Conservation (phyloP, 352 stramenopile genomes). For the Globisporangium polare region DNA sequence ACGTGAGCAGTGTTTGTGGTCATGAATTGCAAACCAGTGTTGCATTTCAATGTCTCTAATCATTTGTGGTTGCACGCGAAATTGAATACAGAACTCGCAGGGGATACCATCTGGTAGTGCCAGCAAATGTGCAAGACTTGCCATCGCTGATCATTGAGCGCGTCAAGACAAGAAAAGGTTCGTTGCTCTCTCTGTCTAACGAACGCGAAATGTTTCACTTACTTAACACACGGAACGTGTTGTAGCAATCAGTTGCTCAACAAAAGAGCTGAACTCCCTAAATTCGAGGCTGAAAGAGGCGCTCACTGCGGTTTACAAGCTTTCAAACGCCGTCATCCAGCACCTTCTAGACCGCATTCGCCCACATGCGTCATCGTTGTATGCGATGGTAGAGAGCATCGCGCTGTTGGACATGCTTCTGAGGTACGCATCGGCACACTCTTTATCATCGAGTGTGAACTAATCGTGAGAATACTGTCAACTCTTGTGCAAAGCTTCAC, state of each 20-base stretch:
- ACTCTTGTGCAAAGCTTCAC: conserved; percentile 56
- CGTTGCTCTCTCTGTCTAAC: not conserved
- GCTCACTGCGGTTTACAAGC: conserved; percentile 81
- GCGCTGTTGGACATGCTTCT: conserved; percentile 91
- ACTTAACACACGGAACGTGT: conserved; percentile 8
- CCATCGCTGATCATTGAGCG: conserved; percentile 62
- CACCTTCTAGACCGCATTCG: conserved; percentile 77
- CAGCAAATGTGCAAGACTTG: conserved; percentile 49
- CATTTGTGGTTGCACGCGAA: not conserved
- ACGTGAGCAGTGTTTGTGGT: conserved; percentile 37
- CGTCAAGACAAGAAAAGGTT: conserved; percentile 61
- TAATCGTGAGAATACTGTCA: not conserved
- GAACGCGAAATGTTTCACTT: not conserved
- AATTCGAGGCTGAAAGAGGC: conserved; percentile 82
- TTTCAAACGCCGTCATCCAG: conserved; percentile 87
- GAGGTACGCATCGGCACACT: conserved; percentile 32
- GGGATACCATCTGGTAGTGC: conserved; percentile 72
- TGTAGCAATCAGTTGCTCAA: conserved; percentile 82
- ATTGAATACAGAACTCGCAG: conserved; percentile 32
- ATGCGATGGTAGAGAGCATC: conserved; percentile 85
- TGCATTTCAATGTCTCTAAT: not conserved
- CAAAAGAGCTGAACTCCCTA: conserved; percentile 80
- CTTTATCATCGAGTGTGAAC: not conserved
- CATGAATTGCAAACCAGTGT: not conserved
- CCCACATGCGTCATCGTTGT: conserved; percentile 65